Evolutionary conservation across 2,329 filamentous ascomycete species (phyloP), one percentile per base, ranked within the genome.

Genomic region (Fusarium sp.): DNA sequence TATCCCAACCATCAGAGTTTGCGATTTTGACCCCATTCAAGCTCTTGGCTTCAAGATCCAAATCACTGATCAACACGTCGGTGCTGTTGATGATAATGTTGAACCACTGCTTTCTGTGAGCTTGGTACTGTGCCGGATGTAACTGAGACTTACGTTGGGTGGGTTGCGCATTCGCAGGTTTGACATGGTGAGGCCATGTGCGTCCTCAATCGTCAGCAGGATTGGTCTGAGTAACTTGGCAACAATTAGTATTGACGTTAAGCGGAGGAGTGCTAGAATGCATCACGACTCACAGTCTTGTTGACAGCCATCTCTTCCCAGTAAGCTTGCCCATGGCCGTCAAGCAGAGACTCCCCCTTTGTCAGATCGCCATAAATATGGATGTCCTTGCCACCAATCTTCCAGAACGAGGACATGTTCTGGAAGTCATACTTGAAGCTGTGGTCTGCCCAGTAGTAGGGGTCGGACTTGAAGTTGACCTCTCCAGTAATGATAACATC

Each of bases 1-100:
- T 91, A 72, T 91, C 89, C 88, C 88, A 90, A 41, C 88, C 90
- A 77, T 92, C 90, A 0, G 90, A 92, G 80, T 93, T 93, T 20
- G 77, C 75, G 4, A 78, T 74, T 62, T 78, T 77, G 17, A 77
- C 70, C 3, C 76, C 77, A 22, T 75, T 54, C 7, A 44, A 18
- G 11, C 76, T 77, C 77, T 78, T 63, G 7, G 90, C 90, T 10
- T 80, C 78, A 72, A 93, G 90, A 68, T 89, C 84, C 75, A 93
- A 89, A 47, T 91, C 86, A 64, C 89, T 88, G 68, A 92, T 89
- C 1, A 93, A 82, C 3, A 93, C 86, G 77, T 93, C 86, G 10
- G 85, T 88, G 45, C 89, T 91, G 77, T 93, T 92, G 45, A 89
- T 89, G 24, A 93, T 86, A 22, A 93, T 85, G 62, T 91, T 90